Evolutionary conservation across 2,329 filamentous ascomycete genomes (phyloP).

Genomic region (Thielaviopsis euricoi): DNA sequence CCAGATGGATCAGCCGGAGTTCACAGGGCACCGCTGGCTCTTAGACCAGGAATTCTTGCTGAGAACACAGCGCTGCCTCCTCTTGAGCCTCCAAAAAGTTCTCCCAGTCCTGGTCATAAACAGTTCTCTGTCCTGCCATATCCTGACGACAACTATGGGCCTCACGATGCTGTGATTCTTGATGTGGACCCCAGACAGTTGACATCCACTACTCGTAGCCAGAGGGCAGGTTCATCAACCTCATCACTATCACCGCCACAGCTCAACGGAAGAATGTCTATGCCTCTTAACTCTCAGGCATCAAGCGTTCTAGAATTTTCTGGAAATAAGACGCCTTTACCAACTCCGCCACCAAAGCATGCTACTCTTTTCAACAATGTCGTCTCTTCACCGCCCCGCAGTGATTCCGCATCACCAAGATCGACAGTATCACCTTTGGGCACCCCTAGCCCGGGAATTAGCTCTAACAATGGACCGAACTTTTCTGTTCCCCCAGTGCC

Average conservation of each 20-base stretch:
- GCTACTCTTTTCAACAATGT: background rate
- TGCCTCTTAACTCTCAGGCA: background rate
- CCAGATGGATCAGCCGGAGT: background rate
- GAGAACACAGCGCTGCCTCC: background rate
- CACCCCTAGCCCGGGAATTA: background rate
- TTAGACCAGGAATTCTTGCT: slow-evolving; percentile 3
- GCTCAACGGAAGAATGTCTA: background rate
- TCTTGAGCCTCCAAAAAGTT: background rate
- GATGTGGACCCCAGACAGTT: background rate
- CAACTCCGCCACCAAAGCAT: no score
- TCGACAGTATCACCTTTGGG: background rate
- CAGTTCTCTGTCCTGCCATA: slow-evolving; percentile 3
- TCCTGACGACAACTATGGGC: slow-evolving; percentile 4
- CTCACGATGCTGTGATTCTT: background rate
- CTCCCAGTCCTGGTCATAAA: background rate
- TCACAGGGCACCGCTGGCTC: background rate
- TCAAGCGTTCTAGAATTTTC: background rate
- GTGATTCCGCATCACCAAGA: background rate
- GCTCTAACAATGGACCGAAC: background rate
- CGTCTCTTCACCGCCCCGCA: background rate
- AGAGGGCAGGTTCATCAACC: background rate
- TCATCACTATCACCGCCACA: background rate
- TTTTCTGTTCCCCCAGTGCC: background rate
- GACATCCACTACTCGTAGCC: no score
- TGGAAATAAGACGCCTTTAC: background rate